Evolutionary conservation across 2,329 filamentous ascomycete species (phyloP).

Genomic region (Sarocladium kiliense): DNA sequence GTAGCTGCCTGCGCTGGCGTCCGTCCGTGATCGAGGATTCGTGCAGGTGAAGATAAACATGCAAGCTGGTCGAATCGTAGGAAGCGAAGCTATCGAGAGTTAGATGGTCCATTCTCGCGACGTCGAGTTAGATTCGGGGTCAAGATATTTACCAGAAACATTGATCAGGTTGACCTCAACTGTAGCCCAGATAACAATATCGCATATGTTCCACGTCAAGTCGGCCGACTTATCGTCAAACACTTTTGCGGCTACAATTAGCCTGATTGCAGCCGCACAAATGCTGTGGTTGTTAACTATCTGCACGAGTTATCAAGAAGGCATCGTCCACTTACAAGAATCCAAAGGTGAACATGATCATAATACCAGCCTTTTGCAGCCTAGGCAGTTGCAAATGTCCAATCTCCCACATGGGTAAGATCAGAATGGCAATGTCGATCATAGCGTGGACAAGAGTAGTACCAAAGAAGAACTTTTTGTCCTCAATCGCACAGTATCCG

Average conservation of each 20-base stretch:
- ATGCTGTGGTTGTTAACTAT: conserved; percentile 9
- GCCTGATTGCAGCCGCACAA: conserved; percentile 11
- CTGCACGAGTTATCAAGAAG: not conserved
- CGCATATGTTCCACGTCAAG: conserved; percentile 12
- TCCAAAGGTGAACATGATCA: conserved; percentile 19
- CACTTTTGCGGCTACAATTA: conserved; percentile 11
- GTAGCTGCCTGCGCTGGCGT: conserved; percentile 10
- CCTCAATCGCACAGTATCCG: conserved; percentile 20
- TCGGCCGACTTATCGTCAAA: conserved; percentile 11
- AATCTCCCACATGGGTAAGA: conserved; percentile 20
- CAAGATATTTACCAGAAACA: conserved; percentile 8
- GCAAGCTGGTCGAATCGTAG: conserved; percentile 12
- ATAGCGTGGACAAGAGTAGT: conserved; percentile 19
- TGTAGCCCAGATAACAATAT: conserved; percentile 11
- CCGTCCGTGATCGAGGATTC: conserved; percentile 8
- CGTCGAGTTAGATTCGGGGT: not conserved
- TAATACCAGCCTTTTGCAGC: conserved; percentile 16
- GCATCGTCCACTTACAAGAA: conserved; percentile 14
- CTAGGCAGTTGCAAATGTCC: conserved; percentile 17
- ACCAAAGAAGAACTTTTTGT: conserved; percentile 22
- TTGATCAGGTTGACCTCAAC: conserved; percentile 11
- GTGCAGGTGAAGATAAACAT: conserved; percentile 11
- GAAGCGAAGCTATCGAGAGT: conserved; percentile 10
- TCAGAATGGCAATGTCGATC: conserved; percentile 21
- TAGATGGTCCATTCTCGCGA: not conserved